Base-by-base conservation (phyloP, 2,329 filamentous ascomycete genomes). In the Stemphylium lycopersici region DNA sequence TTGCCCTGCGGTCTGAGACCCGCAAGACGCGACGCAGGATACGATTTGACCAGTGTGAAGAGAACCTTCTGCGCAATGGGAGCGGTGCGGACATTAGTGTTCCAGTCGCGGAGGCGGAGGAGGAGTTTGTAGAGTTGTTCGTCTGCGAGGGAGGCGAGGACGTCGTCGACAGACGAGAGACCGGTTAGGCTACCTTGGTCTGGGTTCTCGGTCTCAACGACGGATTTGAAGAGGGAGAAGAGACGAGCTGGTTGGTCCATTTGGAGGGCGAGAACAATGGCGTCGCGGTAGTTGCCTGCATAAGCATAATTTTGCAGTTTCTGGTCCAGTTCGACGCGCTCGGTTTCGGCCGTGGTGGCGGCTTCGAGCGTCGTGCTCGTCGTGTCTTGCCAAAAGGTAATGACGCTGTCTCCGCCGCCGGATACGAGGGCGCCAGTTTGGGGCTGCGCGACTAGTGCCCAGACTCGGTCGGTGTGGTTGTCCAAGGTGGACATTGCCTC, bases 341-440 rank as follows among this genome's bases (percentile, higher is more conserved):
- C 86, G 5, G 90, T 87, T 32, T 89, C 88, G 3, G 89, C 90
- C 36, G 87, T 84, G 1, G 89, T 88, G 0, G 90, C 86, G 2
- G 88, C 88, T 13, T 86, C 85, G 57, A 91, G 87, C 0, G 93
- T 96, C 54, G 90, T 83, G 3, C 86, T 84, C 0, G 92, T 96
- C 2, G 92, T 97, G 71, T 99, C 95, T 67, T 87, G 87, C 95
- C 95, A 99, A 78, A 98, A 96, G 0, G 91, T 96, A 33, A 99
- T 86, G 0, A 91, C 93, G 31, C 92, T 93, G 76, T 99, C 95
- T 47, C 90, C 93, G 53, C 91, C 93, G 32, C 93, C 95, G 6
- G 95, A 98, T 32, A 96, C 88, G 47, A 99, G 84, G 44, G 87
- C 87, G 67, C 93, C 82, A 3, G 78, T 79, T n/a, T 69, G 61